Percentiles rank a stretch among this genome's conserved stretches.
phyloP scores from a whole-genome alignment of 1,139 yeast genomes.

The Geotrichum carabidarum region DNA sequence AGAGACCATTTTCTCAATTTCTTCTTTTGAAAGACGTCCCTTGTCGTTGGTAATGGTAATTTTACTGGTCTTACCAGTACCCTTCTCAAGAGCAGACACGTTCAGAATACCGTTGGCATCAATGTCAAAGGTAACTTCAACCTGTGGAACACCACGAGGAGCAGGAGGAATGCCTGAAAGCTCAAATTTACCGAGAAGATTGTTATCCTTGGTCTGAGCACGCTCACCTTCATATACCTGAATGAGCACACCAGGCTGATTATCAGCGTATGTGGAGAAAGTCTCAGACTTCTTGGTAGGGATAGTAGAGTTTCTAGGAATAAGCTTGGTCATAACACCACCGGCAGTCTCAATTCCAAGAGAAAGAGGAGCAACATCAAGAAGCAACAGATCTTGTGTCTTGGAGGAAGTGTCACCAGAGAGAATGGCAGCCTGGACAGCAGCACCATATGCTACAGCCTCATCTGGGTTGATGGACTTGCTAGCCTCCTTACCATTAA shows the following conservation, averaged over 20 bases:
- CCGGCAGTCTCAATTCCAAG: slow-evolving; percentile 94
- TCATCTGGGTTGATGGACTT: slow-evolving; percentile 20
- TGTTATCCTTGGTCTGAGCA: slow-evolving; percentile 88
- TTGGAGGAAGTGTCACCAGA: slow-evolving; percentile 81
- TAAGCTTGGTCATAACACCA: slow-evolving; percentile 89
- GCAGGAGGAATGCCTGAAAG: slow-evolving; percentile 91
- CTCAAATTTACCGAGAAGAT: slow-evolving; percentile 88
- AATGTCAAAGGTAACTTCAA: slow-evolving; percentile 86
- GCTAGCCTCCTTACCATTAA: slow-evolving; percentile 69
- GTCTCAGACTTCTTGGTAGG: slow-evolving; percentile 91
- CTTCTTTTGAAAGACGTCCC: slow-evolving; percentile 93
- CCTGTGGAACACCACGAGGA: slow-evolving; percentile 94
- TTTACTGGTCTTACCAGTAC: slow-evolving; percentile 77
- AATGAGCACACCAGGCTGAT: slow-evolving; percentile 90
- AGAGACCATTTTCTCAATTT: slow-evolving; percentile 88
- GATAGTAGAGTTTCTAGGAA: slow-evolving; percentile 85
- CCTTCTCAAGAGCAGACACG: slow-evolving; percentile 92
- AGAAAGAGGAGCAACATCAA: slow-evolving; percentile 85
- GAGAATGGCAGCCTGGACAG: slow-evolving; percentile 83
- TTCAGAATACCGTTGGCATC: slow-evolving; percentile 92
- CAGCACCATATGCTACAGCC: slow-evolving; percentile 98
- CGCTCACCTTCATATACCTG: slow-evolving; percentile 94
- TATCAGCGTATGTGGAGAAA: slow-evolving; percentile 87
- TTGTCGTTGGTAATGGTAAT: slow-evolving; percentile 86
- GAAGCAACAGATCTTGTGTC: slow-evolving; percentile 74